phyloP scores from a whole-genome alignment of 768 basidiomycete genomes.

The Leucogyrophana mollusca region DNA sequence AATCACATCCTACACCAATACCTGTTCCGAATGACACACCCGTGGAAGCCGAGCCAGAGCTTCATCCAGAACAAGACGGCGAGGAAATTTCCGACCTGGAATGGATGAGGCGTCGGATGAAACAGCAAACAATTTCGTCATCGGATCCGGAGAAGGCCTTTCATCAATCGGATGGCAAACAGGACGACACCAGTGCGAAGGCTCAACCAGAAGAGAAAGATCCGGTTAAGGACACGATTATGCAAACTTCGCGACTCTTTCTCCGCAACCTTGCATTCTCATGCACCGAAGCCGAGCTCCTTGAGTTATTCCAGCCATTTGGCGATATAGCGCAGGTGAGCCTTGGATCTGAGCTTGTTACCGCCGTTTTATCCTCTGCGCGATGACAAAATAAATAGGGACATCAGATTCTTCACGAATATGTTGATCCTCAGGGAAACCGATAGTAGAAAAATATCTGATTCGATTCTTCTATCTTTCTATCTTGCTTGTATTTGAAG shows the following conservation, averaged over 20 bases:
- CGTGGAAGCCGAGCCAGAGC: not conserved
- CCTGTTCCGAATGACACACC: not conserved
- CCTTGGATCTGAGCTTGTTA: not conserved
- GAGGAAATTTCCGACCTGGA: conserved; percentile 64
- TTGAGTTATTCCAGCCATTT: conserved; percentile 59
- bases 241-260: conserved; percentile 79
- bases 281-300: conserved; percentile 71
- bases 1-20: conserved; percentile 9
- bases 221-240: conserved; percentile 47
- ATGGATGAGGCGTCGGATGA: conserved; percentile 72
- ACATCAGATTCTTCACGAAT: conserved; percentile 46
- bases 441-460: conserved; percentile 62
- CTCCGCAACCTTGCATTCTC: conserved; percentile 94
- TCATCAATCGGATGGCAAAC: conserved; percentile 52
- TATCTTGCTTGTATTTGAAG: conserved; percentile 10
- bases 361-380: conserved; percentile 7
- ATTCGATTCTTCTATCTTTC: conserved; percentile 16
- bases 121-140: conserved; percentile 37
- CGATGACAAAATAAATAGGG: conserved; percentile 47
- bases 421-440: conserved; percentile 52
- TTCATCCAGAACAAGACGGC: conserved; percentile 15
- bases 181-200: conserved; percentile 9
- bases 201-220: conserved; percentile 25
- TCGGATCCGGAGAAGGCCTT: conserved; percentile 45
- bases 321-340: conserved; percentile 80